A percentile compares a stretch with the other conserved stretches of the same genome.
Evolutionary conservation across 768 basidiomycete species (phyloP).

Genomic region (Mycena vitilis): DNA sequence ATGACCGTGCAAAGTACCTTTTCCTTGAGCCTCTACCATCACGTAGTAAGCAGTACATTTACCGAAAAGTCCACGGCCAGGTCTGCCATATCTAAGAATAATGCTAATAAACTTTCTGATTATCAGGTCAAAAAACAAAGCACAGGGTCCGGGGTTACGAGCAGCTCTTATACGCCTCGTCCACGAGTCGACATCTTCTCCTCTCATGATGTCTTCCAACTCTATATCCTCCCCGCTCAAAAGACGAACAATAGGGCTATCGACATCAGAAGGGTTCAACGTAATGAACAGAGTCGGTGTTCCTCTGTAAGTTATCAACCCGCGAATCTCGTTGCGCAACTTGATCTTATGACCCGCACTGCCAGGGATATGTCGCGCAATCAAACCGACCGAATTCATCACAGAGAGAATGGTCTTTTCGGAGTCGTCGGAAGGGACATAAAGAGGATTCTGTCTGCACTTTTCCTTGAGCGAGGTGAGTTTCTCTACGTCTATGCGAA

Average conservation of each 20-base stretch:
- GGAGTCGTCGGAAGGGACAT: background rate
- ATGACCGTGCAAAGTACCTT: constrained; percentile 47
- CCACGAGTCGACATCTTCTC: too few species aligned
- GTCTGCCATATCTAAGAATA: background rate
- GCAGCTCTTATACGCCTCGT: background rate
- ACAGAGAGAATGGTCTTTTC: background rate
- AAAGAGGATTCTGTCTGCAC: background rate
- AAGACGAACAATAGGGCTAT: constrained; percentile 38
- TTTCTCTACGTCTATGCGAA: too few species aligned
- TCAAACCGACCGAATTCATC: background rate
- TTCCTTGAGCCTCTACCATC: constrained; percentile 29
- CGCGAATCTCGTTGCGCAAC: constrained; percentile 43
- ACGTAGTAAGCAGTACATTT: background rate
- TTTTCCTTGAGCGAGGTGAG: too few species aligned
- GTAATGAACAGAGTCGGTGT: constrained; percentile 46
- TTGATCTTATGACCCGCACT: constrained; percentile 34
- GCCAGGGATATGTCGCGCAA: constrained; percentile 24
- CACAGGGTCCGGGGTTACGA: background rate
- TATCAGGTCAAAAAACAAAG: background rate
- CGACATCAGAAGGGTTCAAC: constrained; percentile 45
- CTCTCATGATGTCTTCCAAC: too few species aligned
- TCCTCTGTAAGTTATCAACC: constrained; percentile 34
- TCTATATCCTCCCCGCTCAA: constrained; percentile 32
- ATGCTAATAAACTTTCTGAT: background rate
- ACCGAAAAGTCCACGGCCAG: background rate